Evolutionary conservation across 495 filamentous ascomycete species (phyloP).

Genomic region (Emericellopsis terricola): DNA sequence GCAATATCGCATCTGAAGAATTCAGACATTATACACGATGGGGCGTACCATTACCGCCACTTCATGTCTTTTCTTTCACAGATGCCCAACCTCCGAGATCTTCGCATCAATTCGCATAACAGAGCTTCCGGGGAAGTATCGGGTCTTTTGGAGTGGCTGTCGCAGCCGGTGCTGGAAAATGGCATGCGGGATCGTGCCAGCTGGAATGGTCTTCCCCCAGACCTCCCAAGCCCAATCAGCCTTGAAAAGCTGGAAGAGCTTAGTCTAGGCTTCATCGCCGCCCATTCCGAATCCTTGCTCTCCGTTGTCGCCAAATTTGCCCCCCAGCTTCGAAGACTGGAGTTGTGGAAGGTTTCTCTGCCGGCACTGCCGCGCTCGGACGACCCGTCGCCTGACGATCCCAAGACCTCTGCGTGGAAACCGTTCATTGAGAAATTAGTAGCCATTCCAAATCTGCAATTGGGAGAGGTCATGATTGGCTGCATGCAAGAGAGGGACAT

Average conservation of each 20-base stretch:
- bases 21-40: too few relatives aligned
- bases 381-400: not conserved
- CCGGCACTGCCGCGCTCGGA: not conserved
- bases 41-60: too few relatives aligned
- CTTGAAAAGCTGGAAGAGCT: conserved; percentile 15
- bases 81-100: not conserved
- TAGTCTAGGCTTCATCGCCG: conserved; percentile 16
- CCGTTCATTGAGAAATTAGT: conserved; percentile 6
- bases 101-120: conserved; percentile 1
- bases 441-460: conserved; percentile 4
- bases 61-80: not conserved
- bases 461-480: too few relatives aligned
- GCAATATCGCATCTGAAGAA: too few relatives aligned
- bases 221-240: not conserved
- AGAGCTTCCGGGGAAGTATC: not conserved
- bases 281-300: conserved; percentile 8
- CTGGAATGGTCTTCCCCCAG: not conserved
- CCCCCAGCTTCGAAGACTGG: conserved; percentile 15
- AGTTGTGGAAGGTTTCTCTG: conserved; percentile 13
- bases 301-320: conserved; percentile 15
- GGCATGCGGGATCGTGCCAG: not conserved
- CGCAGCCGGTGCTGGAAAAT: not conserved
- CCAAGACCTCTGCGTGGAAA: conserved; percentile 9
- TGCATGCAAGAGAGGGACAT: too few relatives aligned
- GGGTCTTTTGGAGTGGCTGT: not conserved